These are phyloP conservation scores for Sequoiadendron giganteum DNA, from an alignment of 75 land plant species.

Conservation along the genomic window DNA sequence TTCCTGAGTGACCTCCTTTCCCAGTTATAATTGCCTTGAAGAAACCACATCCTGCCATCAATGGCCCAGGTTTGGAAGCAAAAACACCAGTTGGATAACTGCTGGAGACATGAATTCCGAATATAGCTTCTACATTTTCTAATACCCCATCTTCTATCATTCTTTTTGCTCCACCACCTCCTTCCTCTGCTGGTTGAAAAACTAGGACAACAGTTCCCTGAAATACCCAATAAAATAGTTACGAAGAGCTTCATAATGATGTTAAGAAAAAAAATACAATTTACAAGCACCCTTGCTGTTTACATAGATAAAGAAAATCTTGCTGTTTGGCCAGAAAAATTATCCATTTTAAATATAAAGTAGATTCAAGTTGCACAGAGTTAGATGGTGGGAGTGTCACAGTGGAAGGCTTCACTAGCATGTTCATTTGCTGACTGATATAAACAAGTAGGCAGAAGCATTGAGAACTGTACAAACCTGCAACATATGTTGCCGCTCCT, in stretches of 20 bases:
- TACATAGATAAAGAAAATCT: too few species aligned
- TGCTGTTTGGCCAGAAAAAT: too few species aligned
- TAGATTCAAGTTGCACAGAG: too few species aligned
- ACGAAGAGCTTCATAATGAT: neutral
- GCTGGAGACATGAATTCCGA: constrained; percentile 62
- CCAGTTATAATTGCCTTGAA: constrained; percentile 79
- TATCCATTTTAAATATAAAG: too few species aligned
- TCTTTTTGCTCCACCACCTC: constrained; percentile 64
- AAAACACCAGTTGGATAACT: constrained; percentile 44
- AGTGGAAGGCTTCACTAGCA: too few species aligned
- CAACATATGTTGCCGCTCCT: constrained; percentile 26
- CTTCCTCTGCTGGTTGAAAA: constrained; percentile 95
- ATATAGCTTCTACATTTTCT: constrained; percentile 77
- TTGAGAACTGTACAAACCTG: constrained; percentile 28
- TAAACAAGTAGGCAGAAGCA: neutral
- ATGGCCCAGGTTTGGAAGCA: constrained; percentile 50
- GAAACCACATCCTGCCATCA: constrained; percentile 64
- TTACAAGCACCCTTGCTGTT: neutral
- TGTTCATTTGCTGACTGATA: too few species aligned
- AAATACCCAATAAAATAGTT: neutral
- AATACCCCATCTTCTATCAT: constrained; percentile 74
- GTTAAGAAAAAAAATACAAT: neutral
- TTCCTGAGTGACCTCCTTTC: constrained; percentile 87
- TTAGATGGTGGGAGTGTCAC: too few species aligned
- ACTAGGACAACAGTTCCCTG: constrained; percentile 90